phyloP scores from a whole-genome alignment of 495 filamentous ascomycete species.

The Polyplosphaeria fusca region DNA sequence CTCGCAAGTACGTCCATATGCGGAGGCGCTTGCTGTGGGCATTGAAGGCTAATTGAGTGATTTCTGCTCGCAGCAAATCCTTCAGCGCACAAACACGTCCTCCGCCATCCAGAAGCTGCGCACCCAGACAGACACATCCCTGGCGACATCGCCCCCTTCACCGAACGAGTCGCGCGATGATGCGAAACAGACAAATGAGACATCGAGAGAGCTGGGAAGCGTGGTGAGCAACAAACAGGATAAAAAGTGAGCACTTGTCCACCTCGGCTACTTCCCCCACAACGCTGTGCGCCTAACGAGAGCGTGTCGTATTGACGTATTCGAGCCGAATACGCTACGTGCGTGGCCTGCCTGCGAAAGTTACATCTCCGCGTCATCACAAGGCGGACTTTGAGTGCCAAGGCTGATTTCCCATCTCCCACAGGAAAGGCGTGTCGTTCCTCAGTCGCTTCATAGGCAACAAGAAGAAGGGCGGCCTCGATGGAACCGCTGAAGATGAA shows the following conservation, averaged over 20 bases:
- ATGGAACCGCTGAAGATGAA: conserved; percentile 61
- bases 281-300: too few species aligned
- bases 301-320: neutral
- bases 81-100: conserved; percentile 76
- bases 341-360: neutral
- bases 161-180: conserved; percentile 19
- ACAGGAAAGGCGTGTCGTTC: conserved; percentile 84
- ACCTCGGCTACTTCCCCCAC: neutral
- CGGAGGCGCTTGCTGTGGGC: neutral
- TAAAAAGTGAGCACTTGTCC: conserved; percentile 57
- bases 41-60: conserved; percentile 48
- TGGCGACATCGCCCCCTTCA: conserved; percentile 14
- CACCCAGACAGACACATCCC: conserved; percentile 32
- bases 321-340: neutral
- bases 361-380: neutral
- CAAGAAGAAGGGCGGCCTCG: conserved; percentile 66
- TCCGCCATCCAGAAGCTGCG: conserved; percentile 66
- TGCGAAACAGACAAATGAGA: conserved; percentile 17
- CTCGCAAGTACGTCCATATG: conserved; percentile 33
- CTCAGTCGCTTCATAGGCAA: conserved; percentile 82
- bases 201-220: conserved; percentile 1
- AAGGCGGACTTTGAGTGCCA: neutral
- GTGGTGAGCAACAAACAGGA: conserved; percentile 47
- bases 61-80: conserved; percentile 70
- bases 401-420: conserved; percentile 16